Conservation (phyloP, 208 protist genomes). For the Leptomonas pyrrhocoris region DNA sequence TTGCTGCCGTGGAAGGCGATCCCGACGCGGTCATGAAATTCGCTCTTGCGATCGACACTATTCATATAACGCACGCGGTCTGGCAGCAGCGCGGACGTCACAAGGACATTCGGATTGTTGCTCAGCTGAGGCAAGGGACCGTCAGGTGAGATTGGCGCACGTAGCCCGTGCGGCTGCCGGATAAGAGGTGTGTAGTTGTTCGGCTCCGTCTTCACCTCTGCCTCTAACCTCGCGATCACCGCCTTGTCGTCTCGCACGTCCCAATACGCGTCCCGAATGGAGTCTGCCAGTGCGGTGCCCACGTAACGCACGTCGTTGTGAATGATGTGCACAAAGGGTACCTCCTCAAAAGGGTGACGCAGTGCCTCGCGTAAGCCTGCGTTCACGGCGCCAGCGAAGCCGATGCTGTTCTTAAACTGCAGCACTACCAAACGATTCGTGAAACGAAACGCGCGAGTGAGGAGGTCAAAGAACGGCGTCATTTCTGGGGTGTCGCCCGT, state of each 20-base stretch:
- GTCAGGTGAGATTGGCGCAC: constrained; percentile 16
- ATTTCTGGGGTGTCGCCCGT: constrained; percentile 33
- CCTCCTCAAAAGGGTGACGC: constrained; percentile 31
- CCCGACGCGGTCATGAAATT: constrained; percentile 8
- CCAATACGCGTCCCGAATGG: constrained; percentile 27
- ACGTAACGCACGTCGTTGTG: constrained; percentile 41
- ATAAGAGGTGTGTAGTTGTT: constrained; percentile 32
- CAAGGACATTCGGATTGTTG: constrained; percentile 7
- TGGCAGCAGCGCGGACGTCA: constrained; percentile 53
- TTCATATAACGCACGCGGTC: constrained; percentile 46
- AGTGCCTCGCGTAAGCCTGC: constrained; percentile 43
- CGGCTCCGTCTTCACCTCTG: constrained; percentile 41
- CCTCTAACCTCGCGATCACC: constrained; percentile 23
- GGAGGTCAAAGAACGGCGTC: constrained; percentile 35
- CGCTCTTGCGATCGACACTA: background rate
- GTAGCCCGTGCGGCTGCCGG: constrained; percentile 25
- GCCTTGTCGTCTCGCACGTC: constrained; percentile 27
- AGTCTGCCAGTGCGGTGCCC: background rate
- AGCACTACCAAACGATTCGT: constrained; percentile 47
- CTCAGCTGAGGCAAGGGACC: constrained; percentile 31
- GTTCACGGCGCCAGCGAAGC: constrained; percentile 40
- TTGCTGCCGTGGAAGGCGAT: constrained; percentile 34
- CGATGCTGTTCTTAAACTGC: constrained; percentile 31
- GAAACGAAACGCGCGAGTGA: constrained; percentile 41
- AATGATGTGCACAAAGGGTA: constrained; percentile 40